Percentiles rank a stretch among this genome's conserved stretches.
These are phyloP conservation scores for Powellomyces hirtus DNA, from an alignment of 192 early-diverging fungal genomes.

Conservation along the genomic window DNA sequence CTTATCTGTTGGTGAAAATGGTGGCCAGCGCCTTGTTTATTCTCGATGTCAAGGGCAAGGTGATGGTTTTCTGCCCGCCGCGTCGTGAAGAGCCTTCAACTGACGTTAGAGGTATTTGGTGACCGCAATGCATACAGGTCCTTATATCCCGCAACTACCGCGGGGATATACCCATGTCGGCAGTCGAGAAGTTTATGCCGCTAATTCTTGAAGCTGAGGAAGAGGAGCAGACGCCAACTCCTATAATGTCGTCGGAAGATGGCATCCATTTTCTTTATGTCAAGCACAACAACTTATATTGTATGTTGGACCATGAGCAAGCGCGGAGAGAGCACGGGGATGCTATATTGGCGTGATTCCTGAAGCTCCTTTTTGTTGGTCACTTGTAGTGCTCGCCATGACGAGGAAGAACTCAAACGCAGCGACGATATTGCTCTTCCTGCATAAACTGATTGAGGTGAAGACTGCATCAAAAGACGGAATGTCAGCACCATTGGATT, in stretches of 20 bases:
- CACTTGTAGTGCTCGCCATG: constrained; percentile 77
- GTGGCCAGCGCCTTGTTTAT: constrained; percentile 74
- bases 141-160: constrained; percentile 97
- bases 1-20: too few species aligned
- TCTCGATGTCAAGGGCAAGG: constrained; percentile 97
- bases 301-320: too few species aligned
- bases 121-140: too few species aligned
- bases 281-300: constrained; percentile 91
- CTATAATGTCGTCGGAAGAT: constrained; percentile 88
- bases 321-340: neutral
- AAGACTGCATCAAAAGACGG: neutral
- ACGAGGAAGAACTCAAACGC: constrained; percentile 98
- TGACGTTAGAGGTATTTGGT: neutral
- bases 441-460: constrained; percentile 86
- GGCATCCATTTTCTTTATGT: constrained; percentile 95
- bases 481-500: neutral
- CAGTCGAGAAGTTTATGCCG: constrained; percentile 98
- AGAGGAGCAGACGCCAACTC: constrained; percentile 82
- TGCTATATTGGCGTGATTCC: neutral
- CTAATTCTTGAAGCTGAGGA: constrained; percentile 89
- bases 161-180: constrained; percentile 94
- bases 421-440: constrained; percentile 89
- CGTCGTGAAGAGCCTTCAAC: neutral
- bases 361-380: neutral
- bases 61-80: neutral